Base-by-base conservation (phyloP, 2,329 filamentous ascomycete species). In the Fusarium dlaminii region DNA sequence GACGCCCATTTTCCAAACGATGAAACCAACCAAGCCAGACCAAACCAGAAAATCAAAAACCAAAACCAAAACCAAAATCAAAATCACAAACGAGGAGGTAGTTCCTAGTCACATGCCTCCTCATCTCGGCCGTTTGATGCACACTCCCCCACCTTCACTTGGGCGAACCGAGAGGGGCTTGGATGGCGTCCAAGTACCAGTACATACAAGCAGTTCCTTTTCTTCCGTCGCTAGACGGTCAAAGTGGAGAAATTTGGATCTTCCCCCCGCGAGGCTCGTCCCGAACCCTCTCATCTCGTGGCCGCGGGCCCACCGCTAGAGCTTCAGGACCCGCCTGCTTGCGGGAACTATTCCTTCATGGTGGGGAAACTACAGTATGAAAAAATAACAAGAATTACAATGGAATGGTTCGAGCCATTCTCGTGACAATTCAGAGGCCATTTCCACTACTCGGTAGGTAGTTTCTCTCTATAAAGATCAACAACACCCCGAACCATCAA, bases 201-300 rank as follows among this genome's bases (percentile, higher is more conserved):
- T 72, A 72, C 68, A 69, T 54, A 17, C 34, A 27, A 17, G n/a
- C 30, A 49, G 29, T 49, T 49, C 46, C 29, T 32, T n/a, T 43
- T 45, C 57, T 34, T 39, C 60, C 52, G 51, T 63, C 22, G 27
- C 37, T 60, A 62, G 39, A 68, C 29, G 43, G 46, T 52, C 34
- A 55, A 27, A 40, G 52, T 60, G 46, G 61, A 36, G 55, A 49
- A 14, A 29, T 18, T 58, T 57, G 68, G 68, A 56, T 72, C 57
- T 70, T 30, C 55, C 63, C 60, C 63, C 43, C 65, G 65, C 70
- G 64, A 72, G 70, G 70, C 70, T 72, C 70, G 70, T 72, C 70
- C 70, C 70, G 70, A 68, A 40, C 70, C 68, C 68, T 68, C 49
- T 68, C 54, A 42, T 68, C 64, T 68, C 63, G 39, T 67, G 65